phyloP scores from a whole-genome alignment of 2,329 filamentous ascomycete species.

The Trichophyton verrucosum region DNA sequence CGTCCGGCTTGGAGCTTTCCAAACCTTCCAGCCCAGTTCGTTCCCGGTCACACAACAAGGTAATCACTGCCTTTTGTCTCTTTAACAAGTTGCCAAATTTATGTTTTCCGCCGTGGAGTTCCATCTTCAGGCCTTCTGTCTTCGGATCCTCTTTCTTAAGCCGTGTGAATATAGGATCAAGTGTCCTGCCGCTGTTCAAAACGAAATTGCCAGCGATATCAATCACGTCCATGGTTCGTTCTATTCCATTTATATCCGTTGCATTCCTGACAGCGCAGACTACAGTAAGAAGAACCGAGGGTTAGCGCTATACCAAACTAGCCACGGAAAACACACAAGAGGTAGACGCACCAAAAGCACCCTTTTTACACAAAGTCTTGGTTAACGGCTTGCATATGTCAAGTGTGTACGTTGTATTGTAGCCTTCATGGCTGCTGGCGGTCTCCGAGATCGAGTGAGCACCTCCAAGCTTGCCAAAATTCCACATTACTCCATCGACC shows the following conservation, averaged over 20 bases:
- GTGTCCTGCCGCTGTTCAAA: conserved; percentile 10
- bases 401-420: conserved; percentile 70
- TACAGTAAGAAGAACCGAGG: background rate
- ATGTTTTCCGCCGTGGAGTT: conserved; percentile 47
- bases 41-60: conserved; percentile 68
- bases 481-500: conserved; percentile 19
- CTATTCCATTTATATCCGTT: conserved; percentile 15
- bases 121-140: conserved; percentile 58
- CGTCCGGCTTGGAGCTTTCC: conserved; percentile 16
- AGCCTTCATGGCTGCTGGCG: conserved; percentile 15
- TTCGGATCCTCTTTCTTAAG: conserved; percentile 51
- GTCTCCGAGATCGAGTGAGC: conserved; percentile 15
- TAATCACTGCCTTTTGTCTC: conserved; percentile 61
- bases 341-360: conserved; percentile 10
- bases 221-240: conserved; percentile 19
- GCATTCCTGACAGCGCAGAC: conserved; percentile 14
- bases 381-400: conserved; percentile 61
- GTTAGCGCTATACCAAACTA: background rate
- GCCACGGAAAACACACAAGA: background rate
- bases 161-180: conserved; percentile 49
- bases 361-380: conserved; percentile 25
- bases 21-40: conserved; percentile 55
- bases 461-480: conserved; percentile 20
- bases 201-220: conserved; percentile 22
- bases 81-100: conserved; percentile 21